Evolutionary conservation across 1,284 basidiomycete species (phyloP).

Genomic region (Lentinus polychrous): DNA sequence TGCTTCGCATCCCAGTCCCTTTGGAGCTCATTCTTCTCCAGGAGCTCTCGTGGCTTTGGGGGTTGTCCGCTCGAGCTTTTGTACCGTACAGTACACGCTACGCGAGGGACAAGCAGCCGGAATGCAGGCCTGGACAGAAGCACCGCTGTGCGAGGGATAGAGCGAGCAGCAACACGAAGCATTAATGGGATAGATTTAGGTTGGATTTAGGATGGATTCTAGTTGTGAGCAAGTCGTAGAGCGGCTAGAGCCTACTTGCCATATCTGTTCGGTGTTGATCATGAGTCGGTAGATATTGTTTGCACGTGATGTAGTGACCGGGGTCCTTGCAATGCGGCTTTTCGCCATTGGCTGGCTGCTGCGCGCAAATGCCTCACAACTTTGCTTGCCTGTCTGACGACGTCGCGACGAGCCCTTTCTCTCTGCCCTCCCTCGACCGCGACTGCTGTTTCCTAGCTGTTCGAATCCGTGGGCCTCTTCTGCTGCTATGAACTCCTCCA

Average conservation of each 20-base stretch:
- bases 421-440: background rate
- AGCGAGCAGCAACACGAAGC: no score
- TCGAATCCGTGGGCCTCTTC: slow-evolving; percentile 1
- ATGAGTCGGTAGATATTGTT: slow-evolving; percentile 1
- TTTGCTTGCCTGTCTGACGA: background rate
- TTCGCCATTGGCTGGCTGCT: slow-evolving; percentile 25
- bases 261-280: background rate
- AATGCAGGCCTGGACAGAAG: no score
- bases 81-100: slow-evolving; percentile 2
- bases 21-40: slow-evolving; percentile 43
- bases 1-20: slow-evolving; percentile 66
- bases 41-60: slow-evolving; percentile 7
- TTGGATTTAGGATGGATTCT: no score
- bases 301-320: slow-evolving; percentile 5
- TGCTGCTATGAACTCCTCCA: background rate
- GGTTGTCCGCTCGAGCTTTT: slow-evolving; percentile 6
- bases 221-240: background rate
- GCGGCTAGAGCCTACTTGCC: no score
- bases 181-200: no score
- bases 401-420: background rate
- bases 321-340: slow-evolving; percentile 16
- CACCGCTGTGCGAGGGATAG: no score
- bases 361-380: slow-evolving; percentile 28
- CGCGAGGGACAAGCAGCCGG: background rate
- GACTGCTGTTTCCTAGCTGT: background rate